Conservation (phyloP, 2,329 filamentous ascomycete species). For the Diaporthe helianthi region DNA sequence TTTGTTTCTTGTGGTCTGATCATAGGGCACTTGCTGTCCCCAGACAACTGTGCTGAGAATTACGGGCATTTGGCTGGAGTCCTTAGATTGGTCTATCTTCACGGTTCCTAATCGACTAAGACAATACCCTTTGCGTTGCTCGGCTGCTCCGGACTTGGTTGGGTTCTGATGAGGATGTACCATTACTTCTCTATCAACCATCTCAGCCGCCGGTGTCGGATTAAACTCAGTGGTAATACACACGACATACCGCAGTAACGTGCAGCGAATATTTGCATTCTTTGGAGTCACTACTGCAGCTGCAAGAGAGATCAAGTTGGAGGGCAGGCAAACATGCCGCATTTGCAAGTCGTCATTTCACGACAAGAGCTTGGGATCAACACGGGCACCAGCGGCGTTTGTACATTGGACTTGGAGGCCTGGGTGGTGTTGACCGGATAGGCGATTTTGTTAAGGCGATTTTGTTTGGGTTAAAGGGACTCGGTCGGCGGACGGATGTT, state of each 20-base stretch:
- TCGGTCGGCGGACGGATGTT: background rate
- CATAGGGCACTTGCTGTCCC: background rate
- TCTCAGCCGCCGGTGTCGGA: background rate
- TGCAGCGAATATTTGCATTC: conserved; percentile 18
- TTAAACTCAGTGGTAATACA: background rate
- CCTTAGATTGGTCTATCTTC: background rate
- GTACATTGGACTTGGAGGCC: background rate
- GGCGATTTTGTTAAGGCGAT: conserved; percentile 1
- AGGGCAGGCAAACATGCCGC: conserved; percentile 7
- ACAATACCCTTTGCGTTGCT: conserved; percentile 5
- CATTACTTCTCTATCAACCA: background rate
- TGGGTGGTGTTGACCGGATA: conserved; percentile 2
- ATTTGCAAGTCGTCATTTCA: conserved; percentile 14
- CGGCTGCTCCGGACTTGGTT: background rate
- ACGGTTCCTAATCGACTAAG: conserved; percentile 1
- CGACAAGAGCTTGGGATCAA: background rate
- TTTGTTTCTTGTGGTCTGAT: background rate
- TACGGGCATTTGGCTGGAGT: background rate
- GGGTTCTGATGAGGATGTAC: background rate
- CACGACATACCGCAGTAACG: background rate
- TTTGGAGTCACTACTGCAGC: background rate
- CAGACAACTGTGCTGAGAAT: background rate
- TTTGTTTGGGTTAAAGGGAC: background rate
- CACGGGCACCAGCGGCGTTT: conserved; percentile 16
- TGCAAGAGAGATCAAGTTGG: conserved; percentile 4